Base-by-base conservation (phyloP, 352 stramenopile genomes). In the Aphanomyces stellatus region DNA sequence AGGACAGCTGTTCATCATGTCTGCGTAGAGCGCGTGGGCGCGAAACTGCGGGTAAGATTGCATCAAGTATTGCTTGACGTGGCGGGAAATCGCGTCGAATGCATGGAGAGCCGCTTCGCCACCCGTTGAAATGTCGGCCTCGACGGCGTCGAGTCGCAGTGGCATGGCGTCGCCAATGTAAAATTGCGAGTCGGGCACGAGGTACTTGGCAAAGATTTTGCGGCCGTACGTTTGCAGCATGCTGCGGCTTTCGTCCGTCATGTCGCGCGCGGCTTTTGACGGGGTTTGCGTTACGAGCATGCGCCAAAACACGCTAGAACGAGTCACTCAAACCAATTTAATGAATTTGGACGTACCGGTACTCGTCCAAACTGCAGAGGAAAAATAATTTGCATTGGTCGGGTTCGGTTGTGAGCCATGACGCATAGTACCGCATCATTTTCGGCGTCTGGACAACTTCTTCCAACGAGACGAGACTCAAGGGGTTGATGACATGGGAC, bases 131-230 rank as follows among this genome's bases (percentile, higher is more conserved):
- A 94, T 75, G 53, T 92, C 84, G 11, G 80, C 81, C 46, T 94
- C 91, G 56, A 94, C 91, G 7, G 69, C 69, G 28, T 80, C 82
- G 30, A 93, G 41, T 11, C 71, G 75, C 53, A 87, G 77, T 1
- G 91, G 81, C 3, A 91, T 73, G 51, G 65, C 74, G 13, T 61
- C 53, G 25, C 80, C 82, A n/a, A 94, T 91, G 51, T 87, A 85
- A 56, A 94, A 94, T 46, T 88, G 84, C 30, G 86, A 82, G 2
- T 77, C 80, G 33, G 88, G 86, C 8, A 83, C 75, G 7, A 94
- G 61, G 51, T 94, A 94, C 64, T 94, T 94, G 69, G 87, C 88
- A 4, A 82, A 80, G 55, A 94, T 93, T 72, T 94, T 94, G 15
- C 91, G 82, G 37, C 86, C 86, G 51, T 93, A 94, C 2, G 84